These are phyloP conservation scores for Chrysoporthe cubensis DNA, from an alignment of 2,329 filamentous ascomycete genomes.

Conservation along the genomic window DNA sequence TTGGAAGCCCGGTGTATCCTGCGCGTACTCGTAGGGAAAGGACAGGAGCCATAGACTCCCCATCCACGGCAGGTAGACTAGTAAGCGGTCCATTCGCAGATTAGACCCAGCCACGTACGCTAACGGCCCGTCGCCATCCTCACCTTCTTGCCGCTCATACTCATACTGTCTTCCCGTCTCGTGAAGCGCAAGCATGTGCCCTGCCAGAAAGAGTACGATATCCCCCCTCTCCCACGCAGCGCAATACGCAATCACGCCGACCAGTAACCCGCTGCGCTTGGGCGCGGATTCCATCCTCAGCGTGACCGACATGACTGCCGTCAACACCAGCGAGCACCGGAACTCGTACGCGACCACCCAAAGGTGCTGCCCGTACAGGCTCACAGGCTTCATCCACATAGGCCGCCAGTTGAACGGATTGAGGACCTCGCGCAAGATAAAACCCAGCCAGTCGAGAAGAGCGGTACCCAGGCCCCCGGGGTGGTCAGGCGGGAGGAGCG, in stretches of 20 bases:
- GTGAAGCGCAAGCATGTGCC: slow-evolving; percentile 6
- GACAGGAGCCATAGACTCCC: not conserved
- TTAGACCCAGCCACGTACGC: not conserved
- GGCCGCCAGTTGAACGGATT: slow-evolving; percentile 12
- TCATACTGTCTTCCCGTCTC: not conserved
- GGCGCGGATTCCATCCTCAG: not conserved
- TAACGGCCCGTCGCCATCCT: not conserved
- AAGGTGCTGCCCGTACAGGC: slow-evolving; percentile 9
- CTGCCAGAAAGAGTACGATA: slow-evolving; percentile 4
- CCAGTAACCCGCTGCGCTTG: slow-evolving; percentile 1
- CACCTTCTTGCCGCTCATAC: not conserved
- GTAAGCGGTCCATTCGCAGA: not conserved
- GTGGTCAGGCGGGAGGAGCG: slow-evolving; percentile 2
- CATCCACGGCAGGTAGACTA: not conserved
- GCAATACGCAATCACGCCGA: not conserved
- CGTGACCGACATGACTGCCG: slow-evolving; percentile 6
- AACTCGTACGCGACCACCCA: slow-evolving; percentile 10
- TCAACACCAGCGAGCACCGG: slow-evolving; percentile 4
- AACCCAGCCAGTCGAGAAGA: not conserved
- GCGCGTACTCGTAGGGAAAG: not conserved
- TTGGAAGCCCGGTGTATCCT: not conserved
- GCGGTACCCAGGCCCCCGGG: not conserved
- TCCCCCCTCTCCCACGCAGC: slow-evolving; percentile 12
- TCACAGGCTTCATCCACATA: slow-evolving; percentile 6
- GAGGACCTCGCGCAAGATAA: slow-evolving; percentile 1